These are phyloP conservation scores for Vishniacozyma victoriae DNA, from an alignment of 768 basidiomycete species.

Conservation along the genomic window DNA sequence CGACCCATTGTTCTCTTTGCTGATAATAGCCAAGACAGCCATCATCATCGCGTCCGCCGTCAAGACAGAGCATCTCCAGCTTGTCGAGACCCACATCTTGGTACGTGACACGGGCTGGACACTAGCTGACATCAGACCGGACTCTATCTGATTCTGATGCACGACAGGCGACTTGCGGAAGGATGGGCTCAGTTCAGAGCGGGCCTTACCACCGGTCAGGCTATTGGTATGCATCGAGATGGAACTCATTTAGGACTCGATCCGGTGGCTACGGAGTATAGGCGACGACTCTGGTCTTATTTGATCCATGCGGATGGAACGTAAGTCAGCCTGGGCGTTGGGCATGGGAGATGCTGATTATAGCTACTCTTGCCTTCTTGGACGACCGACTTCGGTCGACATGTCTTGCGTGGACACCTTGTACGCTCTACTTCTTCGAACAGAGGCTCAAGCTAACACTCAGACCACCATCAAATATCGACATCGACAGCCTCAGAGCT, in stretches of 20 bases:
- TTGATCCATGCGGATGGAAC: constrained; percentile 90
- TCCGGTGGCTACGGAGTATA: constrained; percentile 72
- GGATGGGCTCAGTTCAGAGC: constrained; percentile 95
- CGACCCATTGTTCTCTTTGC: not conserved
- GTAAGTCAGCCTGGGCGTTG: no score
- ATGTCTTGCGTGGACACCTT: constrained; percentile 36
- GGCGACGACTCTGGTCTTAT: constrained; percentile 77
- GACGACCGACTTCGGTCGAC: no score
- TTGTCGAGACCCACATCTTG: constrained; percentile 84
- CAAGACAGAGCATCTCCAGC: constrained; percentile 83
- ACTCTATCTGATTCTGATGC: constrained; percentile 54
- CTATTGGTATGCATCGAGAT: constrained; percentile 85
- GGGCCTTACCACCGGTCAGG: constrained; percentile 85
- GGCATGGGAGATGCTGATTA: no score
- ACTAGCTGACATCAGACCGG: constrained; percentile 54
- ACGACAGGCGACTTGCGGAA: constrained; percentile 64
- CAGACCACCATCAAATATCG: constrained; percentile 82
- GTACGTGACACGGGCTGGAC: constrained; percentile 39
- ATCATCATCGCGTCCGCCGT: constrained; percentile 87
- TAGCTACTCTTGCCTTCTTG: not conserved
- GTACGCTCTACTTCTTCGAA: not conserved
- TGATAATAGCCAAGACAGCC: constrained; percentile 65
- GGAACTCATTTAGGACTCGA: constrained; percentile 60
- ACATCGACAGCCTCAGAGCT: constrained; percentile 59
- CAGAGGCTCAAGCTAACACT: constrained; percentile 78